Evolutionary conservation across 2,329 filamentous ascomycete species (phyloP), one percentile per base, ranked within the genome.

Genomic region (Dactylellina leptospora): DNA sequence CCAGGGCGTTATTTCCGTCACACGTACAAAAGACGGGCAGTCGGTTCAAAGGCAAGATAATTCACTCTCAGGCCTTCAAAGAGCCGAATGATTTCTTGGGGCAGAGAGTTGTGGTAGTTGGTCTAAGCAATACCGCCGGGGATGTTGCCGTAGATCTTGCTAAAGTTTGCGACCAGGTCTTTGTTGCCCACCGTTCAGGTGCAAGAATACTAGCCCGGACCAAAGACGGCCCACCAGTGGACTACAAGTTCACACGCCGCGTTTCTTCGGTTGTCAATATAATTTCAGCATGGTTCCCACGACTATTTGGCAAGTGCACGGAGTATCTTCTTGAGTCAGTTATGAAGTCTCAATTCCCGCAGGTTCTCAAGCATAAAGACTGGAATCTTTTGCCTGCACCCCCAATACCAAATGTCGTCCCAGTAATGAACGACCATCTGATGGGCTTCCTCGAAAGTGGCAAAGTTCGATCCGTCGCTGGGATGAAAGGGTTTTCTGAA

Each of bases 391-490:
- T 63, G n/a, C 75, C 76, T 9, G 74, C 75, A 20, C 76, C 77
- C 11, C 77, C 78, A 1, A 55, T 79, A 18, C 51, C 75, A 6
- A 73, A 78, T 28, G 74, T 77, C 8, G 56, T 76, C 6, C 79
- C 79, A 2, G 74, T 77, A 13, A 75, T 79, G 1, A 74, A 75
- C 10, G 77, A 78, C 42, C 76, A 75, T n/a, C 66, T 80, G 16
- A 75, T 78, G n/a, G 75, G 76, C 8, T 61, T 74, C 6, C 71
- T 80, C 2, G 55, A 75, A 47, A 73, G 74, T 10, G 79, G 78
- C 1, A 69, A 74, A 18, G 75, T 78, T 53, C 74, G 76, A 23
- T 78, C 77, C 9, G 58, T 77, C 8, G 40, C 74, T 16, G 73
- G 72, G 16, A 71, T 78, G 33, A 75, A 74, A 20, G 68, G 70